phyloP scores from a whole-genome alignment of 2,329 filamentous ascomycete species.

The Lasiodiplodia sp. region DNA sequence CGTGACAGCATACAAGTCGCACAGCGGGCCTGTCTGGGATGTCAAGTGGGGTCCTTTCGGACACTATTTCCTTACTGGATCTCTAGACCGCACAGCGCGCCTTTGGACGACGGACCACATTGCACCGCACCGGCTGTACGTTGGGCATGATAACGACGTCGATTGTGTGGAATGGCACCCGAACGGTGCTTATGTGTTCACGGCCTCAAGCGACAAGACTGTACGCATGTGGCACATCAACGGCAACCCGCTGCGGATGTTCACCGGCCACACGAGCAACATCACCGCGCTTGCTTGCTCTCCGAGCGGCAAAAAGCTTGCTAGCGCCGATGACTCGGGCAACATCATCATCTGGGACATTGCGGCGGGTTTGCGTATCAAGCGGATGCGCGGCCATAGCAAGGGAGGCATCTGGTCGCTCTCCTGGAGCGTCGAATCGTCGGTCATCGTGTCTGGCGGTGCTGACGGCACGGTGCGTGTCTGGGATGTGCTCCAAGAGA shows the following conservation, averaged over 20 bases:
- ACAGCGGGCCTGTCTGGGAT: slow-evolving; percentile 88
- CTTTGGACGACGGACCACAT: slow-evolving; percentile 94
- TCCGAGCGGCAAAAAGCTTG: slow-evolving; percentile 87
- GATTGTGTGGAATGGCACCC: slow-evolving; percentile 93
- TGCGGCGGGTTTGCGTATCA: slow-evolving; percentile 82
- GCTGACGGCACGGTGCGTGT: slow-evolving; percentile 91
- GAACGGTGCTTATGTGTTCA: slow-evolving; percentile 93
- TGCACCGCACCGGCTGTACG: slow-evolving; percentile 84
- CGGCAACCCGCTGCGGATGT: slow-evolving; percentile 86
- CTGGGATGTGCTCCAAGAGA: slow-evolving; percentile 85
- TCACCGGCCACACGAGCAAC: slow-evolving; percentile 88
- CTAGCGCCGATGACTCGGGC: slow-evolving; percentile 85
- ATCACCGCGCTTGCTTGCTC: slow-evolving; percentile 86
- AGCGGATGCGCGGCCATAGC: slow-evolving; percentile 91
- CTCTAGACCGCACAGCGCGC: slow-evolving; percentile 88
- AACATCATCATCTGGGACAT: slow-evolving; percentile 96
- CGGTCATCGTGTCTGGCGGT: slow-evolving; percentile 85
- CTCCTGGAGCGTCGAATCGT: slow-evolving; percentile 92
- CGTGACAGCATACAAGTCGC: slow-evolving; percentile 91
- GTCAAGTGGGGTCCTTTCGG: slow-evolving; percentile 90
- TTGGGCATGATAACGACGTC: slow-evolving; percentile 93
- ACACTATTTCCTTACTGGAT: slow-evolving; percentile 90
- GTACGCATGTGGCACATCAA: slow-evolving; percentile 98
- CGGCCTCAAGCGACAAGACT: slow-evolving; percentile 89
- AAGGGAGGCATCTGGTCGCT: slow-evolving; percentile 94